A percentile compares a stretch with the other conserved stretches of the same genome.
Evolutionary conservation across 164 flowering plant species (phyloP).

Genomic region (Nelumbo lutea): DNA sequence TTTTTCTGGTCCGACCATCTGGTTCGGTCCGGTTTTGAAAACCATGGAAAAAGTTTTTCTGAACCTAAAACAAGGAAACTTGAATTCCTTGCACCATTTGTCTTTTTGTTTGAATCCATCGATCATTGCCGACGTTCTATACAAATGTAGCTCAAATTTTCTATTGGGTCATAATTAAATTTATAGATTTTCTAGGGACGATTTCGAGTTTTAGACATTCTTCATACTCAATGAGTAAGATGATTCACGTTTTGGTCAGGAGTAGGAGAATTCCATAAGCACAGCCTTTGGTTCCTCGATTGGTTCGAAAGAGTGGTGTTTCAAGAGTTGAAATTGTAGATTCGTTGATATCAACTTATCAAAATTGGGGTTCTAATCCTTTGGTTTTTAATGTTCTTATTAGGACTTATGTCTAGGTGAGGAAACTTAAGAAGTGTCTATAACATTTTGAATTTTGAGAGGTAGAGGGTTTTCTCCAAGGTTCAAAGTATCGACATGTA

Average conservation of each 20-base stretch:
- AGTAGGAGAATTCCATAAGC: constrained; percentile 61
- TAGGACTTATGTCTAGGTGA: constrained; percentile 82
- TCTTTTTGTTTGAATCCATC: constrained; percentile 34
- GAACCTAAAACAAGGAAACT: constrained; percentile 34
- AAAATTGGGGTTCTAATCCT: constrained; percentile 36
- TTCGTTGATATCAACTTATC: constrained; percentile 37
- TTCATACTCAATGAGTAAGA: constrained; percentile 48
- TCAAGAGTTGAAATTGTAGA: constrained; percentile 58
- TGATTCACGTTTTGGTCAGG: constrained; percentile 55
- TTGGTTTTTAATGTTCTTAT: constrained; percentile 70
- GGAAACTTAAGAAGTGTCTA: constrained; percentile 60
- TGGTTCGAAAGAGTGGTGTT: constrained; percentile 73
- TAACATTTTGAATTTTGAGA: constrained; percentile 50
- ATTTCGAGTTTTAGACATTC: constrained; percentile 45
- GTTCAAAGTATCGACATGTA: no score
- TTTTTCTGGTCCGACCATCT: no score
- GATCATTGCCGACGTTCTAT: constrained; percentile 40
- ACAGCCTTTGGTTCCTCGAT: constrained; percentile 63
- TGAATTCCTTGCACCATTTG: constrained; percentile 16
- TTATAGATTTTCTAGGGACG: constrained; percentile 36
- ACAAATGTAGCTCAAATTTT: constrained; percentile 39
- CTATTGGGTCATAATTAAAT: constrained; percentile 36
- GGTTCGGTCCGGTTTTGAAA: no score
- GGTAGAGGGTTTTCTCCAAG: constrained; percentile 32
- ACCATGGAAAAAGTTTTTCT: constrained; percentile 22